These are phyloP conservation scores for Mortierella alpina DNA, from an alignment of 192 early-diverging fungal species.

Conservation along the genomic window DNA sequence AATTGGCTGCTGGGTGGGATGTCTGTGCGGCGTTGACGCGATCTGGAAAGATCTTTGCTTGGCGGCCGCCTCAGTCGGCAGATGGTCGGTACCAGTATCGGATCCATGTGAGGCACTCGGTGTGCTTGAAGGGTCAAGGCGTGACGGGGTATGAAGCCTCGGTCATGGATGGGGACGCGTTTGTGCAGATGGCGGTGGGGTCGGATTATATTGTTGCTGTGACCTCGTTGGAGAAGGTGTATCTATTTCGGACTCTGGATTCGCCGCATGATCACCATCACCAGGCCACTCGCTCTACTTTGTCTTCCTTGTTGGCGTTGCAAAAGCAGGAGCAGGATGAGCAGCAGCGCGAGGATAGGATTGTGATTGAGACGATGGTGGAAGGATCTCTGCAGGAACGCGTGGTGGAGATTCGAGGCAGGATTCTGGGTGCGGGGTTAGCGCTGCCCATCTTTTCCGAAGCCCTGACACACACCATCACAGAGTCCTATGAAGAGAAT, in stretches of 20 bases:
- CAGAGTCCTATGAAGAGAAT: conserved; percentile 33
- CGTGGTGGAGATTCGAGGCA: conserved; percentile 21
- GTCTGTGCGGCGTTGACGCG: conserved; percentile 40
- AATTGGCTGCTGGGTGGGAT: conserved; percentile 38
- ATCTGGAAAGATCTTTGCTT: conserved; percentile 34
- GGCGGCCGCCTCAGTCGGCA: conserved; percentile 25
- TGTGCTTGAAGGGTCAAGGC: conserved; percentile 25
- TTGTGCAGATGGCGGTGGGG: conserved; percentile 29
- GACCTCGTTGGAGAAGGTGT: conserved; percentile 27
- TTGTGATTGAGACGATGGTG: conserved; percentile 17
- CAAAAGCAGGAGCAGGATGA: neutral
- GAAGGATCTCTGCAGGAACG: conserved; percentile 31
- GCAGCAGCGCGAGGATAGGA: conserved; percentile 22
- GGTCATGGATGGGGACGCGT: conserved; percentile 19
- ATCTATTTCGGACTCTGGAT: conserved; percentile 27
- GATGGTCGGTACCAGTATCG: conserved; percentile 34
- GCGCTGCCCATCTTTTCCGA: conserved; percentile 45
- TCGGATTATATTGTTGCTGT: conserved; percentile 38
- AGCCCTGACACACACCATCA: conserved; percentile 21
- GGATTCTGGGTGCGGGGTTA: conserved; percentile 26
- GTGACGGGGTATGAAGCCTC: conserved; percentile 9
- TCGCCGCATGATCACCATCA: conserved; percentile 23
- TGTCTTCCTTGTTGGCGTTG: neutral
- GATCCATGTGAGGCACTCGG: conserved; percentile 19
- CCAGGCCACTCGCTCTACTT: neutral